phyloP scores from a whole-genome alignment of 2,329 filamentous ascomycete species.

The Ploettnerulaceae sp. region DNA sequence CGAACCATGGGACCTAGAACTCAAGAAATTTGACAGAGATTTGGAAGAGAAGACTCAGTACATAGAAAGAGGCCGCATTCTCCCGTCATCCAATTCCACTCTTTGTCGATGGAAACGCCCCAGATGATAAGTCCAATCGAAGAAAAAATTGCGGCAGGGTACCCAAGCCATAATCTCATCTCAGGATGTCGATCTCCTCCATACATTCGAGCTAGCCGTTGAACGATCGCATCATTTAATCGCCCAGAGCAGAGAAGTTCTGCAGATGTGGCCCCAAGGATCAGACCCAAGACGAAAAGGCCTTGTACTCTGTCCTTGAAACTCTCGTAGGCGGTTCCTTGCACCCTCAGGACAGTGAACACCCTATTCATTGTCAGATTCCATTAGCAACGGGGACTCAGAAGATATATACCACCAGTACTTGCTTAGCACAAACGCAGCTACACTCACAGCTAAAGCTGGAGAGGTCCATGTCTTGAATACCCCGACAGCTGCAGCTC shows the following conservation, averaged over 20 bases:
- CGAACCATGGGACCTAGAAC: neutral
- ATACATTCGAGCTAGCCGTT: constrained; percentile 41
- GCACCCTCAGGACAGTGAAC: constrained; percentile 13
- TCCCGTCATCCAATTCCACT: constrained; percentile 53
- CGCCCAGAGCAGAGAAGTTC: constrained; percentile 48
- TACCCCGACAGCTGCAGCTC: constrained; percentile 43
- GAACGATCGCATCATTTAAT: constrained; percentile 49
- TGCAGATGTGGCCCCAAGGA: constrained; percentile 47
- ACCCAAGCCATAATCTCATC: constrained; percentile 52
- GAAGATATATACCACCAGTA: constrained; percentile 50
- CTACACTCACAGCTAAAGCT: constrained; percentile 42
- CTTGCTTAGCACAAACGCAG: constrained; percentile 48
- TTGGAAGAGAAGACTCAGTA: constrained; percentile 24
- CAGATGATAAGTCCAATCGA: constrained; percentile 48
- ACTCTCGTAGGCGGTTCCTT: constrained; percentile 33
- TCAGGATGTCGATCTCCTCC: constrained; percentile 43
- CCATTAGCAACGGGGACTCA: neutral
- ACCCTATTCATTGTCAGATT: constrained; percentile 6
- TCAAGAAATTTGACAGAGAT: neutral
- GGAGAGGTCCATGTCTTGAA: constrained; percentile 43
- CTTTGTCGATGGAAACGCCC: constrained; percentile 49
- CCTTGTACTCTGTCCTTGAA: constrained; percentile 43
- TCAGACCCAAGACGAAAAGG: constrained; percentile 48
- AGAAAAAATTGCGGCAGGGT: constrained; percentile 46
- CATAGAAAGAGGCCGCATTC: constrained; percentile 52